Percentiles rank a stretch among this genome's conserved stretches.
These are phyloP conservation scores for Cladosporium sphaerospermum DNA, from an alignment of 2,329 filamentous ascomycete genomes.

Conservation along the genomic window DNA sequence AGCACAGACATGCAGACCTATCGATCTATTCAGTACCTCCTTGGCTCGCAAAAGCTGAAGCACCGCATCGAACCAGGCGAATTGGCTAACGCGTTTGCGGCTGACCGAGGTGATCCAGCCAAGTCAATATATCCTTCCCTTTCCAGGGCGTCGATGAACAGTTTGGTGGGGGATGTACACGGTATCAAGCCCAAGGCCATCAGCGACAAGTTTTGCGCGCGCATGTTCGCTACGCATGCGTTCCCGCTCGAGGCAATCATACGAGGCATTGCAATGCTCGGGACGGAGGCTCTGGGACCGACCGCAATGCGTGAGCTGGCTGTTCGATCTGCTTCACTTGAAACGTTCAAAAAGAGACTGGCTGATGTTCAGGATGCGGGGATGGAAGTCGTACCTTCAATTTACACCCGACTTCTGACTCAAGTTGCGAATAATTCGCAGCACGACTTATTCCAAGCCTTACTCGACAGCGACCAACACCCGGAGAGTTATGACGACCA, in stretches of 20 bases:
- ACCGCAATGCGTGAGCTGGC: conserved; percentile 72
- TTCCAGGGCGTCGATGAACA: conserved; percentile 27
- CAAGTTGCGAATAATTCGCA: conserved; percentile 56
- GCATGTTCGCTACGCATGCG: conserved; percentile 72
- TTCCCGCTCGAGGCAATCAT: conserved; percentile 68
- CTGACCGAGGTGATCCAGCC: neutral
- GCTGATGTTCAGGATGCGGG: conserved; percentile 54
- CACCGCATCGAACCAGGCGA: neutral
- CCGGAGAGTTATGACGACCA: conserved; percentile 56
- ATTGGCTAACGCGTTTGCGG: neutral
- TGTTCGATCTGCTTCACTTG: conserved; percentile 52
- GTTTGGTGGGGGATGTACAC: conserved; percentile 33
- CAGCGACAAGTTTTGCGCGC: conserved; percentile 67
- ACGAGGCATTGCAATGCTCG: conserved; percentile 62
- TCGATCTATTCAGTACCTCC: neutral
- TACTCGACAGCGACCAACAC: conserved; percentile 57
- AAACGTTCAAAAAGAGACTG: conserved; percentile 55
- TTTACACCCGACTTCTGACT: conserved; percentile 60
- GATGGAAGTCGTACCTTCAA: conserved; percentile 56
- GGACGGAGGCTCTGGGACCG: conserved; percentile 66
- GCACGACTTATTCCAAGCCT: conserved; percentile 44
- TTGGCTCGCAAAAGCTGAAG: neutral
- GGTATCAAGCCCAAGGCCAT: conserved; percentile 41
- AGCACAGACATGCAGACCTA: conserved; percentile 18
- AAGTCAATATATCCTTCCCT: neutral